These are phyloP conservation scores for Wilcoxina mikolae DNA, from an alignment of 495 filamentous ascomycete species.

Conservation along the genomic window DNA sequence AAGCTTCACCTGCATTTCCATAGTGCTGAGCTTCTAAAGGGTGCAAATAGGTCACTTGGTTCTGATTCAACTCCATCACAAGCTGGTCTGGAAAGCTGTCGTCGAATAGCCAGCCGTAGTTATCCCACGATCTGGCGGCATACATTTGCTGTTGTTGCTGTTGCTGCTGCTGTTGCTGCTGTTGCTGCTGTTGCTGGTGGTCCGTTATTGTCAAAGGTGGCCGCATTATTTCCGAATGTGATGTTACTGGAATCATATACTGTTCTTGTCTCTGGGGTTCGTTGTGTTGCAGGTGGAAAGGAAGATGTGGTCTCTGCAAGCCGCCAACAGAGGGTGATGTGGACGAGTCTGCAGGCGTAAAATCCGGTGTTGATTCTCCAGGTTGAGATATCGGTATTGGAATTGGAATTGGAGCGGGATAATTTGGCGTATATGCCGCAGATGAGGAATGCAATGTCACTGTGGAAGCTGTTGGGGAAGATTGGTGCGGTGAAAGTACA, in stretches of 20 bases:
- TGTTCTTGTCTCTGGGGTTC: constrained; percentile 25
- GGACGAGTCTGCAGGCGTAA: constrained; percentile 16
- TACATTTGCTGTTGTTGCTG: constrained; percentile 2
- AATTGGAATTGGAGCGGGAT: constrained; percentile 15
- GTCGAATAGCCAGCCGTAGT: constrained; percentile 28
- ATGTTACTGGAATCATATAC: constrained; percentile 15
- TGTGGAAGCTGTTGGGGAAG: constrained; percentile 20
- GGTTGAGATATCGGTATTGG: constrained; percentile 18
- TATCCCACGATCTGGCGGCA: constrained; percentile 15
- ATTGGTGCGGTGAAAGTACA: constrained; percentile 22
- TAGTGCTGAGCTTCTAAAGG: constrained; percentile 25
- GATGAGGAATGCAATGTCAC: constrained; percentile 25
- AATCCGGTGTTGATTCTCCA: constrained; percentile 18
- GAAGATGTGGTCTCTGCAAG: constrained; percentile 24
- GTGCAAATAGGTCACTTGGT: constrained; percentile 21
- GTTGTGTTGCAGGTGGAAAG: constrained; percentile 26
- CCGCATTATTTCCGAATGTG: constrained; percentile 25
- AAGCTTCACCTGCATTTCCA: constrained; percentile 19
- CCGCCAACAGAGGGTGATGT: constrained; percentile 15
- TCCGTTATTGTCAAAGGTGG: constrained; percentile 19
- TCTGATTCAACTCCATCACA: constrained; percentile 23
- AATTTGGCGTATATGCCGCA: constrained; percentile 20
- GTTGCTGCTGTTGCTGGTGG: constrained; percentile 11
- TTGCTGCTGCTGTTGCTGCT: neutral
- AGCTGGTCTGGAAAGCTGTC: constrained; percentile 23